Evolutionary conservation across 2,329 filamentous ascomycete species (phyloP).

Genomic region (Microdochium trichocladiopsis): DNA sequence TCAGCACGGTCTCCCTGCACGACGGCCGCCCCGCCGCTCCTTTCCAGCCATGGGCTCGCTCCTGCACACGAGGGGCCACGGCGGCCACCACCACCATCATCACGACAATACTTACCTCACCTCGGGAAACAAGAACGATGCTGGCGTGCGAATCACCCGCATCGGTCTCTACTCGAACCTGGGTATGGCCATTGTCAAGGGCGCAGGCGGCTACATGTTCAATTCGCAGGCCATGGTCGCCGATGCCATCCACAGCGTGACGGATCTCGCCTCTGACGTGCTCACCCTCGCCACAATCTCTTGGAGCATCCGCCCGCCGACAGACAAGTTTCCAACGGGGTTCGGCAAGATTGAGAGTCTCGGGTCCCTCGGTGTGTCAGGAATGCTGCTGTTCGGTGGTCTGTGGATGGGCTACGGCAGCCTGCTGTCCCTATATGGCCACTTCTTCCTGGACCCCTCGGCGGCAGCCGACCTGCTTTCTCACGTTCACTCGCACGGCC

Average conservation of each 20-base stretch:
- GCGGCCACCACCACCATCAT: constrained; percentile 64
- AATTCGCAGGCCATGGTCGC: constrained; percentile 90
- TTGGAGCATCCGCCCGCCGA: constrained; percentile 82
- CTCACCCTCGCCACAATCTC: constrained; percentile 92
- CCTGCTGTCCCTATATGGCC: constrained; percentile 60
- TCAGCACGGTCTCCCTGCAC: background rate
- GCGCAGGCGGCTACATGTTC: constrained; percentile 86
- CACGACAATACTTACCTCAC: constrained; percentile 81
- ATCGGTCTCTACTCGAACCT: constrained; percentile 86
- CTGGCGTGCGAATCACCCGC: constrained; percentile 86
- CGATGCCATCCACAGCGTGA: constrained; percentile 92
- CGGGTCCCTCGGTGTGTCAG: constrained; percentile 86
- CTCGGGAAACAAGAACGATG: constrained; percentile 80
- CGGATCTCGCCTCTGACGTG: constrained; percentile 90
- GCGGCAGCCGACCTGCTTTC: constrained; percentile 44
- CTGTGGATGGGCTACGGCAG: constrained; percentile 86
- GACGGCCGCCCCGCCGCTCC: background rate
- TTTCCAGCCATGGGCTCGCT: constrained; percentile 24
- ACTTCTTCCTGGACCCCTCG: constrained; percentile 61
- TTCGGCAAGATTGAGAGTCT: constrained; percentile 98
- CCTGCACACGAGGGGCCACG: constrained; percentile 40
- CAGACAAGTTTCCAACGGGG: constrained; percentile 76
- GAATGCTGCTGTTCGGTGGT: constrained; percentile 82
- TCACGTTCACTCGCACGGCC: constrained; percentile 53
- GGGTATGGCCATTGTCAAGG: constrained; percentile 90